Evolutionary conservation across 2,329 filamentous ascomycete genomes (phyloP).

Genomic region (Paracoccidioides brasiliensis): DNA sequence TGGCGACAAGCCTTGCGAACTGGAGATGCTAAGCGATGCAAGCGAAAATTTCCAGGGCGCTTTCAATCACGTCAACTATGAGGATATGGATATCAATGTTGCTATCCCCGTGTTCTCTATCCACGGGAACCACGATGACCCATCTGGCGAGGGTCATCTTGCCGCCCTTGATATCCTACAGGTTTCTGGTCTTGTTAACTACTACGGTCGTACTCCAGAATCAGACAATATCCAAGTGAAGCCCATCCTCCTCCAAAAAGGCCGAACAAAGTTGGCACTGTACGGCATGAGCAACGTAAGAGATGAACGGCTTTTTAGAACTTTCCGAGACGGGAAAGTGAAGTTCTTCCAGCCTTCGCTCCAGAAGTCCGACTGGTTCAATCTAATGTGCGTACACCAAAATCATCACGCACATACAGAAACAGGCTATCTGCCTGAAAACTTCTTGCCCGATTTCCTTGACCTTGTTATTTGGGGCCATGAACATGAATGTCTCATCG

Average conservation of each 20-base stretch:
- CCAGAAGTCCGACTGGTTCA: constrained; percentile 87
- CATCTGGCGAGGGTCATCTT: constrained; percentile 85
- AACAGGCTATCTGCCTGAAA: constrained; percentile 88
- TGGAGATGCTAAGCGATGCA: constrained; percentile 89
- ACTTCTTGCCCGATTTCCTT: constrained; percentile 79
- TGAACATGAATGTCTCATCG: constrained; percentile 89
- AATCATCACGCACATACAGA: constrained; percentile 88
- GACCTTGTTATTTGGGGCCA: constrained; percentile 94
- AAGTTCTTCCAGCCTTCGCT: constrained; percentile 78
- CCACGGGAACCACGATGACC: constrained; percentile 96
- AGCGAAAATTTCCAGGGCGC: constrained; percentile 80
- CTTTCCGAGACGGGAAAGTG: constrained; percentile 83
- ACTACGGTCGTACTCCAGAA: constrained; percentile 84
- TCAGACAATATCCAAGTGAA: constrained; percentile 89
- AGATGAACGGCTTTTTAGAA: constrained; percentile 87
- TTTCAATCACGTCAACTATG: constrained; percentile 93
- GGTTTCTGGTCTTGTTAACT: constrained; percentile 83
- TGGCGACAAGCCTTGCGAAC: constrained; percentile 86
- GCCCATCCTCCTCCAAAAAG: constrained; percentile 86
- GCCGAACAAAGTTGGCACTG: constrained; percentile 77
- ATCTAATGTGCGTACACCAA: constrained; percentile 86
- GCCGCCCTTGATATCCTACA: constrained; percentile 86
- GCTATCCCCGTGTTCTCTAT: constrained; percentile 97
- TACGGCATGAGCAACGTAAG: constrained; percentile 94
- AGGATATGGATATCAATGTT: constrained; percentile 93